A percentile compares a stretch with the other conserved stretches of the same genome.
Conservation (phyloP, 202 grass and related monocot genomes). For the Zizania palustris region DNA sequence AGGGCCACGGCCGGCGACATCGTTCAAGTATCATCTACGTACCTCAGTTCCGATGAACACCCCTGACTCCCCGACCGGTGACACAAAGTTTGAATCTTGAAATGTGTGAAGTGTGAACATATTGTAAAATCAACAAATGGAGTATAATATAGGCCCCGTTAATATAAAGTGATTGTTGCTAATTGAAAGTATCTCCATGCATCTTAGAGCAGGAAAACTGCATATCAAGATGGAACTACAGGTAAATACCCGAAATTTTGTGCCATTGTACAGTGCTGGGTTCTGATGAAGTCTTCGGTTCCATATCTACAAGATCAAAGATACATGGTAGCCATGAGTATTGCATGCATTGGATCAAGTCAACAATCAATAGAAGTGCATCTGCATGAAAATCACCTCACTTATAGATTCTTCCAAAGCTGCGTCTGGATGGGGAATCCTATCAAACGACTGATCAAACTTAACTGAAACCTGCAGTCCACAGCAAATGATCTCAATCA, state of each 20-base stretch:
- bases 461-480: constrained; percentile 68
- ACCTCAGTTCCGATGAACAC: no score
- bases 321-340: neutral
- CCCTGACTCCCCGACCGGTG: no score
- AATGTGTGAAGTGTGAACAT: neutral
- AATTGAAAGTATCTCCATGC: neutral
- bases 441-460: constrained; percentile 61
- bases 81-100: neutral
- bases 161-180: neutral
- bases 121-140: neutral
- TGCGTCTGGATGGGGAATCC: constrained; percentile 72
- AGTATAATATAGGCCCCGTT: neutral
- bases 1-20: no score
- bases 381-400: constrained; percentile 45
- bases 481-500: constrained; percentile 12
- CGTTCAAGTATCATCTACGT: no score
- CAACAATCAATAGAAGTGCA: neutral
- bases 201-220: constrained; percentile 11
- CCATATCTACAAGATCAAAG: constrained; percentile 62
- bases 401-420: constrained; percentile 68
- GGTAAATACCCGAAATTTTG: constrained; percentile 71
- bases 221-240: neutral
- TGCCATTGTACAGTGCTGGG: constrained; percentile 62
- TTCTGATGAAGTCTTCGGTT: constrained; percentile 58
- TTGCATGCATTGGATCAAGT: neutral